phyloP scores from a whole-genome alignment of 1,284 basidiomycete species.

The Pascua sp. region DNA sequence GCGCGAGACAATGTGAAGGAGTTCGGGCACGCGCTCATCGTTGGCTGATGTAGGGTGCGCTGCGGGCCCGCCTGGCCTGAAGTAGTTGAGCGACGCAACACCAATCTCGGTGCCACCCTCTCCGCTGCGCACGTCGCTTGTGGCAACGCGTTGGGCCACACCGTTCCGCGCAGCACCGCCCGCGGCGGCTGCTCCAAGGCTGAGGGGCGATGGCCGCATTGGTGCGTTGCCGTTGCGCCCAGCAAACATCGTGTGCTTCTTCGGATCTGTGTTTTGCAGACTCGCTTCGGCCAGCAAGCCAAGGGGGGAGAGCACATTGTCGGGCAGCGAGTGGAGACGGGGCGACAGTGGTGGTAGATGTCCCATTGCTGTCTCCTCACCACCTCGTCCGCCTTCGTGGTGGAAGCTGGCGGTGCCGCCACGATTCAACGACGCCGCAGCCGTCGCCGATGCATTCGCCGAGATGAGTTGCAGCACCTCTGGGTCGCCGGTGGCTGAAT shows the following conservation, averaged over 20 bases:
- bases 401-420: slow-evolving; percentile 12
- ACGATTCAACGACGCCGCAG: slow-evolving; percentile 34
- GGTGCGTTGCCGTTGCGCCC: slow-evolving; percentile 22
- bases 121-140: slow-evolving; percentile 36
- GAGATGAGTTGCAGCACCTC: slow-evolving; percentile 77
- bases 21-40: slow-evolving; percentile 60
- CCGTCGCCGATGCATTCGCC: slow-evolving; percentile 56
- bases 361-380: slow-evolving; percentile 9
- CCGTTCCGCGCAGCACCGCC: slow-evolving; percentile 14
- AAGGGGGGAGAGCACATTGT: slow-evolving; percentile 83
- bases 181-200: slow-evolving; percentile 17
- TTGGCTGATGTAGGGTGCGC: slow-evolving; percentile 1
- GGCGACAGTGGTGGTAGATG: slow-evolving; percentile 55
- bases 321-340: slow-evolving; percentile 83
- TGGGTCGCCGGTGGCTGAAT: slow-evolving; percentile 42
- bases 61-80: slow-evolving; percentile 73
- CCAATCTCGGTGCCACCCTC: slow-evolving; percentile 29
- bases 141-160: slow-evolving; percentile 26
- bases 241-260: slow-evolving; percentile 20
- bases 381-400: slow-evolving; percentile 11
- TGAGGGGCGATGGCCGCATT: slow-evolving; percentile 33
- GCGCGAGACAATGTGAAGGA: slow-evolving; percentile 74
- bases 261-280: slow-evolving; percentile 67
- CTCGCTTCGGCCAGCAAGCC: slow-evolving; percentile 88
- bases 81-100: slow-evolving; percentile 87